Base-by-base conservation (phyloP, 257 asterid species). In the Solanum appendiculatum region DNA sequence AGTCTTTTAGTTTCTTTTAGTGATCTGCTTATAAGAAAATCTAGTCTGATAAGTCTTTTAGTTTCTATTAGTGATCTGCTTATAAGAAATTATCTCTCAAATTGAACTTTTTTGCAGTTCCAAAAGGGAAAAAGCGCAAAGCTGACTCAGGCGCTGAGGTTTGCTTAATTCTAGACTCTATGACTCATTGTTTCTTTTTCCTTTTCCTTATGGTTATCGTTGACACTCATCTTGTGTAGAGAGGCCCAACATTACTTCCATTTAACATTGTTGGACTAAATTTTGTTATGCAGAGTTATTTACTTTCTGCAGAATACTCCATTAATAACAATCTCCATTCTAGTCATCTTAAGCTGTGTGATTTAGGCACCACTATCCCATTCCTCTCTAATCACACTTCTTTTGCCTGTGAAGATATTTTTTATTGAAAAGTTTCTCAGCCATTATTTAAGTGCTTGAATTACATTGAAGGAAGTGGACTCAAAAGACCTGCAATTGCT, bases 91-190 rank as follows among this genome's bases (percentile, higher is more conserved):
- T 78, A 86, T 56, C 64, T 16, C 11, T 72, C 5, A 40, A 69
- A 72, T 86, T 69, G 82, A 69, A 46, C 54, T 86, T 51, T 40
- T 89, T 83, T 93, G 95, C 90, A 95, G 98, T 88, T 88, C 88
- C 92, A 81, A 94, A 93, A 89, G 97, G 98, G 92, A 94, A 94
- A 93, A 95, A 95, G 90, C 93, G 96, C 81, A 95, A 92, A 92
- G 86, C 93, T 88, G 97, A 94, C 89, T 92, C 95, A 31, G 89
- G 92, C 77, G 83, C 89, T 81, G 98, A 94, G 98, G 98, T 95
- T 88, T 86, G 92, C 86, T 86, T 86, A 72, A 31, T 75, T 86
- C 58, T 90, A 77, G 44, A 48, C 66, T 29, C 85, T 46, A 46
- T 48, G 44, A 31, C 29, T 16, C 42, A 18, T 3, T 75, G 58